Percentiles rank a stretch among this genome's conserved stretches.
Evolutionary conservation across 257 asterid species (phyloP).

Genomic region (Gardenia jasminoides): DNA sequence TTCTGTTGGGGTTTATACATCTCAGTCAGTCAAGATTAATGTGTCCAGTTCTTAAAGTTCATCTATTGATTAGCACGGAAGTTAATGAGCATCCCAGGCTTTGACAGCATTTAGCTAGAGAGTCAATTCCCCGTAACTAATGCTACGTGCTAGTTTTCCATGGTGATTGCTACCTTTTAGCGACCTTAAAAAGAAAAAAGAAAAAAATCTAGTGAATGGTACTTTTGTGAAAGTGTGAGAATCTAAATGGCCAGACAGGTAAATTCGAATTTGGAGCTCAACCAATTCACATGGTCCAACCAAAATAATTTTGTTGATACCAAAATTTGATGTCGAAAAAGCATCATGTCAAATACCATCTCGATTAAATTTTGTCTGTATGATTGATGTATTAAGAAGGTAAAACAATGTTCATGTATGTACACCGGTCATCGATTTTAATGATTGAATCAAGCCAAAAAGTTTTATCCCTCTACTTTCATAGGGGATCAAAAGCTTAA

Average conservation of each 20-base stretch:
- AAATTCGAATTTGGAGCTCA: not conserved
- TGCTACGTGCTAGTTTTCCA: not conserved
- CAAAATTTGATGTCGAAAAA: not conserved
- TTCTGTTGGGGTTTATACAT: not conserved
- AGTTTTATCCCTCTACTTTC: too few species aligned
- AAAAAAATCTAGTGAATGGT: too few species aligned
- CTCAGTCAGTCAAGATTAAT: not conserved
- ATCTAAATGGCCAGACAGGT: not conserved
- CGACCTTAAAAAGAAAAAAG: not conserved
- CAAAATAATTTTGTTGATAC: not conserved
- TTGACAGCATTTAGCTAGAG: not conserved
- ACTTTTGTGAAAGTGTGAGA: not conserved
- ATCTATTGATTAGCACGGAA: not conserved
- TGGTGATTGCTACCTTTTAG: not conserved
- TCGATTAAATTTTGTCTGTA: not conserved
- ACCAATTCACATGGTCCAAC: too few species aligned
- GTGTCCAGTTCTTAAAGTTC: not conserved
- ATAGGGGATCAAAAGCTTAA: too few species aligned
- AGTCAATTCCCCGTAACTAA: not conserved
- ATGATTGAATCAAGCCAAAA: too few species aligned
- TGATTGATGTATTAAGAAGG: too few species aligned
- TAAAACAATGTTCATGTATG: too few species aligned
- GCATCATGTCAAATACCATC: not conserved
- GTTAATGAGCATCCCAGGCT: not conserved
- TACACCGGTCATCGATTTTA: too few species aligned